A percentile compares a stretch with the other conserved stretches of the same genome.
Conservation (phyloP, 2,329 filamentous ascomycete genomes). For the Cytospora leucostoma region DNA sequence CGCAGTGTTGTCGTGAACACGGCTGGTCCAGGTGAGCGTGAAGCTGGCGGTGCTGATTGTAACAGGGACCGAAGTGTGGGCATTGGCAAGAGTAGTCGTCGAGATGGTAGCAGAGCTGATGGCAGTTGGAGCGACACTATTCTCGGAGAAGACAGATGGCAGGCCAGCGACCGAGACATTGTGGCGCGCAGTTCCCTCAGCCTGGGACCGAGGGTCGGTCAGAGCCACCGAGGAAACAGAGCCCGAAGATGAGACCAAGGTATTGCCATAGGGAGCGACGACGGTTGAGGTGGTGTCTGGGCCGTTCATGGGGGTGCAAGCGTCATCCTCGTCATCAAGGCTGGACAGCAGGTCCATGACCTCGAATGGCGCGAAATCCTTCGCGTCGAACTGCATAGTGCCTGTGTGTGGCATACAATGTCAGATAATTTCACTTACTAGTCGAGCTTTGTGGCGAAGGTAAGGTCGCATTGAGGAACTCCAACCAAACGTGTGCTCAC, state of each 20-base stretch:
- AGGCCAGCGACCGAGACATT: background rate
- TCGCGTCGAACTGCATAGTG: background rate
- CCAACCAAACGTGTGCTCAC: background rate
- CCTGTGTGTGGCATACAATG: background rate
- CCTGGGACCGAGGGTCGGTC: background rate
- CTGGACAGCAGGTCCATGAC: background rate
- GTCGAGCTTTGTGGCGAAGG: background rate
- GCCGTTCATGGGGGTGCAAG: background rate
- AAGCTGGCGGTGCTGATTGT: background rate
- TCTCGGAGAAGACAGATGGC: background rate
- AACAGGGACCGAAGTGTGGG: background rate
- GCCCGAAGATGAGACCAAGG: background rate
- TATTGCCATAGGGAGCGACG: background rate
- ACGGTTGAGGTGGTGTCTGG: background rate
- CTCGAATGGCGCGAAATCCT: background rate
- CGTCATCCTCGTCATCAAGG: background rate
- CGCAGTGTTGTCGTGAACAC: background rate
- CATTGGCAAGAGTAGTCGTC: background rate
- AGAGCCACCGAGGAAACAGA: background rate
- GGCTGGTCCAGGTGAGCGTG: background rate
- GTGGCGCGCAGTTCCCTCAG: background rate
- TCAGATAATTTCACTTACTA: background rate
- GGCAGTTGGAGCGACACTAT: background rate
- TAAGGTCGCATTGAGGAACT: background rate
- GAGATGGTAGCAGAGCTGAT: background rate